Evolutionary conservation across 2,329 filamentous ascomycete species (phyloP).

Genomic region (Cordyceps farinosa): DNA sequence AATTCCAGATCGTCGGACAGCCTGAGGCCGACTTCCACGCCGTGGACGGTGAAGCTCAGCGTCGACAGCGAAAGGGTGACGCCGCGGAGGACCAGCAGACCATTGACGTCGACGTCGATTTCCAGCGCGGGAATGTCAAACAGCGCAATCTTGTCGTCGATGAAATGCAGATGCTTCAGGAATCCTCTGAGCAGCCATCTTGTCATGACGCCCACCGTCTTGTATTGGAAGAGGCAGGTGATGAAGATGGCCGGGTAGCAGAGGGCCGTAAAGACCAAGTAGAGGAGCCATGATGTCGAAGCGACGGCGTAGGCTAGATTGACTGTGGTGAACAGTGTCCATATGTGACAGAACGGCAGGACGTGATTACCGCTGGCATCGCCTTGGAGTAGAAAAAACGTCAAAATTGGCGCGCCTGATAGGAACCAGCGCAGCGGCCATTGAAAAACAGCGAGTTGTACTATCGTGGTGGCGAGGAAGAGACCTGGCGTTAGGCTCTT

Average conservation of each 20-base stretch:
- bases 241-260: background rate
- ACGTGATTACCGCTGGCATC: background rate
- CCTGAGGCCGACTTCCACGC: background rate
- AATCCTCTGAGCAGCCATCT: background rate
- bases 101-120: background rate
- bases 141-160: conserved; percentile 4
- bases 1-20: background rate
- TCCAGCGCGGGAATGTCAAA: conserved; percentile 2
- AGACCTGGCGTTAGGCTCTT: background rate
- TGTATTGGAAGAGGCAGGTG: conserved; percentile 1
- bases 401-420: background rate
- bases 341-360: background rate
- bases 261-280: background rate
- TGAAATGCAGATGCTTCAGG: conserved; percentile 2
- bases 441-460: background rate
- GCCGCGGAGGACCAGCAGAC: background rate
- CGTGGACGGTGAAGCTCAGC: background rate
- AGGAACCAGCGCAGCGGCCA: background rate
- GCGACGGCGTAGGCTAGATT: background rate
- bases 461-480: background rate
- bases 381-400: background rate
- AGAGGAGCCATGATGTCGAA: background rate
- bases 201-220: background rate
- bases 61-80: background rate
- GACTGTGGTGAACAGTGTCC: background rate